Evolutionary conservation across 83 land plant species (phyloP).

Genomic region (Picea engelmannii): DNA sequence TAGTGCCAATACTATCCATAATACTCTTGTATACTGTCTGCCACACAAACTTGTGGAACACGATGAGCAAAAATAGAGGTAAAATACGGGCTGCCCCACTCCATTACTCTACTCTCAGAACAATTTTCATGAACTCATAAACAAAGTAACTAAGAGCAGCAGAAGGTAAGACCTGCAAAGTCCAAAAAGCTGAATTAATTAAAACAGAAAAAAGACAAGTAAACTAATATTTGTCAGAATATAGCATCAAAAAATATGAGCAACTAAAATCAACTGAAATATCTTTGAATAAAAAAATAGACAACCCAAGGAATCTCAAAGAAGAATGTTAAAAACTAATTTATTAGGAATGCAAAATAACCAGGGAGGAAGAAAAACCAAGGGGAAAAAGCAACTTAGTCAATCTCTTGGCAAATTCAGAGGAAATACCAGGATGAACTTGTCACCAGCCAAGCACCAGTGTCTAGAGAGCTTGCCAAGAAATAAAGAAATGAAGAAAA

Average conservation of each 20-base stretch:
- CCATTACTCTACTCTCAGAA: slow-evolving; percentile 62
- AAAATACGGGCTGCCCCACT: too few relatives aligned
- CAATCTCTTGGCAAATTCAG: not conserved
- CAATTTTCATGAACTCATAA: slow-evolving; percentile 77
- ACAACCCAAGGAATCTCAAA: not conserved
- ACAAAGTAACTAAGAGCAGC: slow-evolving; percentile 84
- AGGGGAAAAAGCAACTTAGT: not conserved
- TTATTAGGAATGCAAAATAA: not conserved
- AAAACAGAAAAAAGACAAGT: not conserved
- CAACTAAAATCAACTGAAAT: not conserved
- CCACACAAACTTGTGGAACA: too few relatives aligned
- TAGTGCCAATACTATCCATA: too few relatives aligned
- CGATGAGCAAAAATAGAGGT: too few relatives aligned
- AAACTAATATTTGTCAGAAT: not conserved
- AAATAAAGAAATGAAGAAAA: not conserved
- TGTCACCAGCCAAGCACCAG: not conserved
- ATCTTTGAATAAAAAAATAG: not conserved
- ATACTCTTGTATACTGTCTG: too few relatives aligned
- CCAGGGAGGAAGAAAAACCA: not conserved
- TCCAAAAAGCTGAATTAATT: slow-evolving; percentile 3
- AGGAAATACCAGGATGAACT: slow-evolving; percentile 1
- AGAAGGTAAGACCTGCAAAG: slow-evolving; percentile 75
- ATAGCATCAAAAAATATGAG: not conserved
- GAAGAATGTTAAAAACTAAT: not conserved
- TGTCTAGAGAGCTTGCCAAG: not conserved